Base-by-base conservation (phyloP, 768 basidiomycete species). In the Lanmaoa rubissima region DNA sequence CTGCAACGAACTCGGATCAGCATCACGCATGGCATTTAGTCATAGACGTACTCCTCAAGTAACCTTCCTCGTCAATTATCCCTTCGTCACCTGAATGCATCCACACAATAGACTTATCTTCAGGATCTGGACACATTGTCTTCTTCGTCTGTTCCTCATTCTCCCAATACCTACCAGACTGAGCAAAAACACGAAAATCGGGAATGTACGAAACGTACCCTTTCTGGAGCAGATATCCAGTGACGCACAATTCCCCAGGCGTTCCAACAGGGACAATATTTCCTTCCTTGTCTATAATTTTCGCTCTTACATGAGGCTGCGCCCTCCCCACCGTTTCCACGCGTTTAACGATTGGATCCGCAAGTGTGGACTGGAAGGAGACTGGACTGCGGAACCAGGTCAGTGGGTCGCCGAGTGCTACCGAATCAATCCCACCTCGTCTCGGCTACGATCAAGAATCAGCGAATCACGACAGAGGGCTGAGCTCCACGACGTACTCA, bases 21-120 rank as follows among this genome's bases (percentile, higher is more conserved):
- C n/a, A 17, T 32, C 10, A 41, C 17, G 4, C 19, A 39, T 21
- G 35, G 48, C 48, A 51, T 19, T 21, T 38, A 51, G 13, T 34
- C 14, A 42, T 21, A 19, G 14, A 74, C 85, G 57, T 62, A 90
- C 91, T 84, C 61, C 73, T 72, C 19, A 93, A 68, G 71, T 92
- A 93, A 2, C 91, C 91, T 51, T 93, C 86, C 51, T 86, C 82
- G 61, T 94, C 91, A 74, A 94, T 79, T 35, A 88, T 84, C 1
- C 82, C 90, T 63, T 91, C 82, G 65, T 94, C 91, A 1, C 91
- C 91, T 0, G 88, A 91, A 69, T 87, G 80, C 85, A 93, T 91
- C 91, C 91, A 93, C 36, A 87, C 62, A 4, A 73, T 80, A 19
- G 82, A 85, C 14, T 76, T 67, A 50, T 81, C 77, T 58, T 83